Evolutionary conservation across 441 rosid genomes (phyloP), one percentile per base, ranked within the genome.

Genomic region (Erodium trifolium): DNA sequence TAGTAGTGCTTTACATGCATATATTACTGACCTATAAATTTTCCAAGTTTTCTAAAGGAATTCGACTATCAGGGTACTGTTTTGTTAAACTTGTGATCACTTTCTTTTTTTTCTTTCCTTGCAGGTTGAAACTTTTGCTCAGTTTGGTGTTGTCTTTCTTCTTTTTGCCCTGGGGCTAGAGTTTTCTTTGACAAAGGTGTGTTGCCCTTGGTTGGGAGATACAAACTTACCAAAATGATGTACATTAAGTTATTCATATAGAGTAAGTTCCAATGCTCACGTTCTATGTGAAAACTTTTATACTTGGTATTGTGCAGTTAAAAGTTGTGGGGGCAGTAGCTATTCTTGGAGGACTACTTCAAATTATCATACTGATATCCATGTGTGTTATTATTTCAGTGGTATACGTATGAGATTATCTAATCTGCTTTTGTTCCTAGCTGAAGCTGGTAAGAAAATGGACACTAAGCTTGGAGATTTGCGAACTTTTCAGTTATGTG

Each of bases 111-210:
- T 17, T 70, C 53, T 7, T 39, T 63, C 64, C 63, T 78, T 45
- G 60, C 83, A 90, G 99, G 97, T 94, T 68, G 98, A 94, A 81
- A 94, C 97, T n/a, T 85, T 92, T 29, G 99, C 98, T 4, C 99
- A 94, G 69, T 94, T 94, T 70, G 99, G 99, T 73, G 99, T 94
- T 68, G 92, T 94, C 73, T 94, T 94, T 83, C 98, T 94, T 76
- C 98, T 94, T 74, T 94, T 94, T 74, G 98, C 99, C 79, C 81
- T 94, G 70, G 99, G 99, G 13, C 84, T 92, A 72, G 99, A 94
- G 83, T 94, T 94, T 78, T 94, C 99, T 73, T 78, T 90, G 83
- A 84, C 99, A 66, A 94, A 92, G 97, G 99, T 91, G 76, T 55
- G 45, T 31, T 41, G 39, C 39, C 69, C 39, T 67, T 31, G 43